Evolutionary conservation across 345 rosid species (phyloP).

Genomic region (Salix caprea): DNA sequence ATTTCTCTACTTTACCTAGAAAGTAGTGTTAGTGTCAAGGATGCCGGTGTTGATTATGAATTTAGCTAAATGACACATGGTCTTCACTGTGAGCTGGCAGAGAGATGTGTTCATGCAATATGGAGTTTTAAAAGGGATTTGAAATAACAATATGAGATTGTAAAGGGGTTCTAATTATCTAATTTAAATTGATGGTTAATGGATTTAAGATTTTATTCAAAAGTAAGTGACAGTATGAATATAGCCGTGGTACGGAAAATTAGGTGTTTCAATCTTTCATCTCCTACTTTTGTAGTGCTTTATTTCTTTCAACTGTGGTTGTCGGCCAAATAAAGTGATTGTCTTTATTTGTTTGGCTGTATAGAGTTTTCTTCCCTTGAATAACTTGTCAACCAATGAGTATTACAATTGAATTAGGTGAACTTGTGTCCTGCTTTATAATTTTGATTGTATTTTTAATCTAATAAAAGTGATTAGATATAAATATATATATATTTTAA

Average conservation of each 20-base stretch:
- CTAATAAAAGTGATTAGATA: background rate
- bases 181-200: background rate
- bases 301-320: background rate
- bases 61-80: background rate
- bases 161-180: background rate
- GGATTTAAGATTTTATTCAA: background rate
- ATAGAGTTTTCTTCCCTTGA: background rate
- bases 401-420: background rate
- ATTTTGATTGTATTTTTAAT: background rate
- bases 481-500: no score
- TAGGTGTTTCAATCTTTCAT: background rate
- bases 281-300: background rate
- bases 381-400: background rate
- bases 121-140: background rate
- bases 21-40: background rate
- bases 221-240: background rate
- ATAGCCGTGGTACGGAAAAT: background rate
- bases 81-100: background rate
- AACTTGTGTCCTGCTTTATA: background rate
- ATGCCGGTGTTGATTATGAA: background rate
- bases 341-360: background rate
- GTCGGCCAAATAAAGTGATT: background rate
- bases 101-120: background rate
- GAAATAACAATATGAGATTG: background rate
- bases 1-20: background rate